A percentile compares a stretch with the other conserved stretches of the same genome.
phyloP scores from a whole-genome alignment of 169 alveolate species.

The Plasmodium inui region DNA sequence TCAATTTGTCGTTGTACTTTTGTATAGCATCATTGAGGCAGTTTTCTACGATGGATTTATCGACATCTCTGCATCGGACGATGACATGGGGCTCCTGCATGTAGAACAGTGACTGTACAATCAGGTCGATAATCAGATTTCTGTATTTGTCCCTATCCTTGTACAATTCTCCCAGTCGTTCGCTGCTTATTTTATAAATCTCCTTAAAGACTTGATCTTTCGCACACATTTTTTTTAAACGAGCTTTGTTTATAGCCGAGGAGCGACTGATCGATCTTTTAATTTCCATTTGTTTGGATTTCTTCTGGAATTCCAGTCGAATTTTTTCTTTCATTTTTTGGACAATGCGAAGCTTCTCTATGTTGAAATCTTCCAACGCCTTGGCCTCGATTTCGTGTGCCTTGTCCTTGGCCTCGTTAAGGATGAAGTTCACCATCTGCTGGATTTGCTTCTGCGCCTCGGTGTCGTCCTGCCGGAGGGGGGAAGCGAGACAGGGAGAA shows the following conservation, averaged over 20 bases:
- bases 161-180: conserved; percentile 82
- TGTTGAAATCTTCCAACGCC: conserved; percentile 93
- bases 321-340: conserved; percentile 93
- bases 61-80: conserved; percentile 90
- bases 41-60: conserved; percentile 86
- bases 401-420: conserved; percentile 94
- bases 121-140: conserved; percentile 82
- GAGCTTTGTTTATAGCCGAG: conserved; percentile 90
- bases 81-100: conserved; percentile 88
- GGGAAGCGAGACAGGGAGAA: not conserved
- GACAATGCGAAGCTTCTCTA: conserved; percentile 92
- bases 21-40: conserved; percentile 85
- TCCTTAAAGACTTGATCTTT: conserved; percentile 86
- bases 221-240: conserved; percentile 90
- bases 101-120: conserved; percentile 83
- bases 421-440: conserved; percentile 94
- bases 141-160: conserved; percentile 83
- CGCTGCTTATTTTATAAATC: conserved; percentile 83
- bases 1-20: conserved; percentile 82
- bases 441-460: conserved; percentile 94
- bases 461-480: conserved; percentile 86
- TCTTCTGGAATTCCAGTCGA: conserved; percentile 85
- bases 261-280: conserved; percentile 90
- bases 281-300: conserved; percentile 85
- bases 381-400: conserved; percentile 94